A percentile compares a stretch with the other conserved stretches of the same genome.
phyloP scores from a whole-genome alignment of 345 rosid species.

The Gossypium arboreum region DNA sequence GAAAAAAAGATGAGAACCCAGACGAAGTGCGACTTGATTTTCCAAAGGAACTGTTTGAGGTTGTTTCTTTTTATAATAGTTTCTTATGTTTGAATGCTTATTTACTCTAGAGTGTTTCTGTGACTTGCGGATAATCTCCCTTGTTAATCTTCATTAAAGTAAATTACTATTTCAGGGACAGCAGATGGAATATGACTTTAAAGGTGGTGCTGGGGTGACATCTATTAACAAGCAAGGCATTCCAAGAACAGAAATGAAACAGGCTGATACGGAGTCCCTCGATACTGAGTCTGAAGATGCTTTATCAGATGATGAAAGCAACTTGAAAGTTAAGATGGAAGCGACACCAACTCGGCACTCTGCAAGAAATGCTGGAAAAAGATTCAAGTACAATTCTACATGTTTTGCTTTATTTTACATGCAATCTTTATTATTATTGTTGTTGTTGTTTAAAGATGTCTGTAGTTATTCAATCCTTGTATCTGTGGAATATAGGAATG shows the following conservation, averaged over 20 bases:
- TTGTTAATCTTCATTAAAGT: not conserved
- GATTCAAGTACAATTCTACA: slow-evolving; percentile 44
- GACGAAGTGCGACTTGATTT: slow-evolving; percentile 72
- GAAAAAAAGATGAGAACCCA: slow-evolving; percentile 80
- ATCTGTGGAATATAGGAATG: not conserved
- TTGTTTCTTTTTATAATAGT: slow-evolving; percentile 24
- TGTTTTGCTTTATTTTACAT: slow-evolving; percentile 13
- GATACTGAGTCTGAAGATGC: slow-evolving; percentile 45
- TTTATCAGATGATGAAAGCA: slow-evolving; percentile 40
- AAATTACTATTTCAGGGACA: slow-evolving; percentile 44
- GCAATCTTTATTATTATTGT: not conserved
- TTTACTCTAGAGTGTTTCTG: not conserved
- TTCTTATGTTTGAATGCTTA: not conserved
- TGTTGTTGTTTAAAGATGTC: not conserved
- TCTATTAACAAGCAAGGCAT: slow-evolving; percentile 27
- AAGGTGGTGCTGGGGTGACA: slow-evolving; percentile 67
- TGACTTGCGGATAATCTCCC: slow-evolving; percentile 1
- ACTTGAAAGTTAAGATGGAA: slow-evolving; percentile 41
- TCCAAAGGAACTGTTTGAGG: slow-evolving; percentile 72
- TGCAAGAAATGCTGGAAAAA: slow-evolving; percentile 66
- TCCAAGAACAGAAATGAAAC: slow-evolving; percentile 36
- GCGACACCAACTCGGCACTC: slow-evolving; percentile 62
- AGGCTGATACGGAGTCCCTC: slow-evolving; percentile 40
- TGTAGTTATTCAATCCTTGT: not conserved
- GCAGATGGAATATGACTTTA: slow-evolving; percentile 51